Base-by-base conservation (phyloP, 2,329 filamentous ascomycete genomes). In the Alternaria infectoria region DNA sequence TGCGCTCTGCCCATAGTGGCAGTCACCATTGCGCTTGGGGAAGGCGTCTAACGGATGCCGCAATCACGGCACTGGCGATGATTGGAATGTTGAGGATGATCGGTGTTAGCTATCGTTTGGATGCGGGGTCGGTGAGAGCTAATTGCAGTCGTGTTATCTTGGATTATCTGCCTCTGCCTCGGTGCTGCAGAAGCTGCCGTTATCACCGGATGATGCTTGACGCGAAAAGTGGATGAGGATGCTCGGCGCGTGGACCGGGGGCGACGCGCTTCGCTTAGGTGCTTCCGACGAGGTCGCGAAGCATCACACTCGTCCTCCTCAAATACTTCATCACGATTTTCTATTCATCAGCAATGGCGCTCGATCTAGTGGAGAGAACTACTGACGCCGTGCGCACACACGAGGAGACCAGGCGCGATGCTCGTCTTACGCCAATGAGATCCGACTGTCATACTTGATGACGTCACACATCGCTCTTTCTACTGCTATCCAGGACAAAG, bases 111-210 rank as follows among this genome's bases (percentile, higher is more conserved):
- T 43, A 10, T 46, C 23, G 25, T 50, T 32, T 5, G 47, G 19
- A 40, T 62, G 59, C 43, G 55, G 55, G 55, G 55, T 59, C 43
- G 43, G 47, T 46, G 28, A 44, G 32, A 30, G 23, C 40, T 50
- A n/a, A 11, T 23, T 21, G 17, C n/a, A 44, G 32, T 46, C 11
- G 46, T 23, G 47, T 54, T 23, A 36, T 23, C 19, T 40, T 40
- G 9, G 19, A 25, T 36, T 19, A 17, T 55, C 43, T 26, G 13
- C 54, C 28, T 57, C 15, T 50, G 30, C 54, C 59, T 51, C 36
- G 26, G 26, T 40, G 44, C 26, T 51, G 49, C 49, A n/a, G 15
- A 30, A 32, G 30, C 30, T 12, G 49, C 49, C 6, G 28, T 36
- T 36, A 36, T 51, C 49, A 51, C 5, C 30, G 9, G 6, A n/a